Base-by-base conservation (phyloP, 805 yeast genomes). In the Saccharomycopsis synnaedendra region DNA sequence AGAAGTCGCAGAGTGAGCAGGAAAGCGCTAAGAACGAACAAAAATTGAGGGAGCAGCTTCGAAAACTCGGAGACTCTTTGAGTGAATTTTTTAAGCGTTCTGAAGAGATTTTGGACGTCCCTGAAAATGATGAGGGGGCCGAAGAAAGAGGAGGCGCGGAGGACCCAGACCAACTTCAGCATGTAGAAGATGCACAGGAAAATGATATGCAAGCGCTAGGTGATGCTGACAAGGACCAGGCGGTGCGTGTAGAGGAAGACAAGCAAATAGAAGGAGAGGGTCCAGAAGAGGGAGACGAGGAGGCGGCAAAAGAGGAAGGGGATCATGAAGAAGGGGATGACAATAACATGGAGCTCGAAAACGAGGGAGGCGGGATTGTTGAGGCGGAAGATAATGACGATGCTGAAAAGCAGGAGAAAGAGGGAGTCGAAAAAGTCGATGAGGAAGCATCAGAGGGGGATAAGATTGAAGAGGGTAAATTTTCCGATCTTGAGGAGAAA, bases 81-180 rank as follows among this genome's bases (percentile, higher is more conserved):
- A 85, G 90, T 57, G 96, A 89, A 59, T 90, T 84, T 66, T 94
- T 90, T 60, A 83, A 86, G 60, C 82, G 96, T 57, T 80, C 84
- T 54, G 87, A 85, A 61, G 96, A 88, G 56, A 90, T 93, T 52
- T 29, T 41, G 11, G 43, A 48, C 9, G 42, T 49, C 9, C 45
- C 44, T 32, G 78, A 77, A 39, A 30, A 68, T 32, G 68, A 73
- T 41, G 66, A 63, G 29, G 62, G 59, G 4, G 51, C 60, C 30
- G 79, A 80, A 8, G 65, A 69, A 29, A 78, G 80, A 8, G 19
- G 19, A 19, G 19, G 19, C 19, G 80, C 75, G 50, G 82, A 78
- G 52, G 73, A 79, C 44, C 89, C 94, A 0, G 95, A 87, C 58
- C 95, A 87, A 57, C 84, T 87, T 62, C 86, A 85, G 59, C 93